Conservation (phyloP, 2,329 filamentous ascomycete genomes). For the Colletotrichum cordylinicola region DNA sequence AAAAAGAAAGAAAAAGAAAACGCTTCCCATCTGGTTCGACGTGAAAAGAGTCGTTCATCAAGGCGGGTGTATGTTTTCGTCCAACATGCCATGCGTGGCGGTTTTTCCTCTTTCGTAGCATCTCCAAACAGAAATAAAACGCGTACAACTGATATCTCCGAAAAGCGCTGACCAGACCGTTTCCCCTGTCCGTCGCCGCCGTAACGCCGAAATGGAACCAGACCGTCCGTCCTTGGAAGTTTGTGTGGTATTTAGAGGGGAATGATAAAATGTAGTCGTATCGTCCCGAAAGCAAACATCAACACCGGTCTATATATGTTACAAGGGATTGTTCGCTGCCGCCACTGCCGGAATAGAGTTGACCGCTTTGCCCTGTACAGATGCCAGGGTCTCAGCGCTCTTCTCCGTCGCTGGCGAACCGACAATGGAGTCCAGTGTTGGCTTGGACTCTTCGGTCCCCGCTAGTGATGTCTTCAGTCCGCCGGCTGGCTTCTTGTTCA, state of each 20-base stretch:
- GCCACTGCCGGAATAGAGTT: conserved; percentile 3
- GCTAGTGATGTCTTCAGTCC: conserved; percentile 8
- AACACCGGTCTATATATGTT: conserved; percentile 34
- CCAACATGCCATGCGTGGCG: not conserved
- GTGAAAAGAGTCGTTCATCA: not conserved
- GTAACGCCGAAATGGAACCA: conserved; percentile 15
- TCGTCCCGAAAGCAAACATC: not conserved
- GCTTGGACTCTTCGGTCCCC: conserved; percentile 44
- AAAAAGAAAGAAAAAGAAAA: not conserved
- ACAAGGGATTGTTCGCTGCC: conserved; percentile 30
- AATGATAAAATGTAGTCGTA: not conserved
- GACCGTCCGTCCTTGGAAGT: not conserved
- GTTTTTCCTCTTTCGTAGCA: not conserved
- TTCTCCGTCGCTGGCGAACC: conserved; percentile 40
- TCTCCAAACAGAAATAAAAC: not conserved
- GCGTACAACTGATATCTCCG: not conserved
- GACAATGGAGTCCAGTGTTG: conserved; percentile 36
- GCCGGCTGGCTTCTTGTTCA: conserved; percentile 47
- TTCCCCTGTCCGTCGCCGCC: conserved; percentile 7
- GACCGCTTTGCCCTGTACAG: not conserved
- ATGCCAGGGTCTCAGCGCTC: conserved; percentile 23
- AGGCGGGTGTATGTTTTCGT: not conserved
- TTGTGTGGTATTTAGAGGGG: conserved; percentile 3
- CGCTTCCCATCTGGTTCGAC: not conserved
- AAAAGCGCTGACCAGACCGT: conserved; percentile 1